Evolutionary conservation across 208 protist genomes (phyloP), one percentile per base, ranked within the genome.

Genomic region (Borovskyia barvae): DNA sequence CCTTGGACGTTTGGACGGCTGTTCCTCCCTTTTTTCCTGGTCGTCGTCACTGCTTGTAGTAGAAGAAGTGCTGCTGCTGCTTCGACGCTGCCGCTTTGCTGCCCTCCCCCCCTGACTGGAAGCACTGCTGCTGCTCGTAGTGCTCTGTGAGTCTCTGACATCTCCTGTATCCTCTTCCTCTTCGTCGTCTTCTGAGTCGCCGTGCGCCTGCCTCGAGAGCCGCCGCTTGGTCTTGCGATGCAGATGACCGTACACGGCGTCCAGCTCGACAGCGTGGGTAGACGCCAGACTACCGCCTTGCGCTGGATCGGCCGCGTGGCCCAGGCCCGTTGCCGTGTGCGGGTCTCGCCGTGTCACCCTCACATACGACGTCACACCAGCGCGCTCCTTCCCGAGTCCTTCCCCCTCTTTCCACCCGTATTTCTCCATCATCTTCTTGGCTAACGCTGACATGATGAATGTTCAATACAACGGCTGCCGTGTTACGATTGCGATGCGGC

Each of bases 321-420:
- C 88, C 8, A 94, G 66, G 14, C 88, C 88, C 3, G 77, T 80
- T 22, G 82, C 69, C 25, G 65, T 75, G 49, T 83, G 59, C 26
- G 85, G 77, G 51, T 92, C 85, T 12, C 85, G 82, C 24, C 85
- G 78, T 26, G 82, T 73, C 17, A 94, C 85, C 60, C 82, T 85
- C 19, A 94, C 72, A 62, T 91, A 91, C 15, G 77, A 91, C 33
- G 68, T 79, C 42, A 87, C 72, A 42, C 82, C 82, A 2, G 60
- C 40, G 22, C 66, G 66, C 20, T 90, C 76, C 56, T 85, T 89
- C n/a, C 88, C 88, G 5, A 94, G 76, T 24, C 84, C 88, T 66
- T 87, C 72, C 36, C 88, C 88, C 39, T 91, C 80, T 61, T 87
- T 88, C 85, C 88, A 94, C 50, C 88, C 85, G 51, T 85, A 80